Percentiles rank a stretch among this genome's conserved stretches.
Conservation (phyloP, 2,329 filamentous ascomycete species). For the Pseudocercospora ulei region DNA sequence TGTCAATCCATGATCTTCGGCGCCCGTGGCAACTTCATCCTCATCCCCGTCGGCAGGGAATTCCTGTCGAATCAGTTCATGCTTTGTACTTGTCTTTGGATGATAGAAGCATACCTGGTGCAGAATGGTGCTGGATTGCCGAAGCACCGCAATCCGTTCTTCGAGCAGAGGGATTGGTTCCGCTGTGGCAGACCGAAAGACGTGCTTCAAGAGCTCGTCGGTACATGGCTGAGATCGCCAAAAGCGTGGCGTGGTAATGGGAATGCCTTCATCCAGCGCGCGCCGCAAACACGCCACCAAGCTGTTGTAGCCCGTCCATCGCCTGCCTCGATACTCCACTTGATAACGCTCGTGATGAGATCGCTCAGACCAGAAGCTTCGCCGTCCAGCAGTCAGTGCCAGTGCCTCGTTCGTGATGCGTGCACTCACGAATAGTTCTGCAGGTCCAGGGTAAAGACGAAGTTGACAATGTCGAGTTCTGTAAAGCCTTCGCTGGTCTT, state of each 20-base stretch:
- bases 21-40: constrained; percentile 2
- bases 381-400: no score
- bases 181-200: constrained; percentile 78
- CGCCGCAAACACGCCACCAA: constrained; percentile 77
- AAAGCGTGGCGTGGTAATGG: constrained; percentile 78
- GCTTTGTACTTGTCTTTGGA: background rate
- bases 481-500: constrained; percentile 40
- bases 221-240: constrained; percentile 58
- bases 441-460: constrained; percentile 95
- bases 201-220: constrained; percentile 59
- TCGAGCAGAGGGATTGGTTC: constrained; percentile 78
- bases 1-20: no score
- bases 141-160: constrained; percentile 66
- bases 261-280: constrained; percentile 81
- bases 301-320: constrained; percentile 93
- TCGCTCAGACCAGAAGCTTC: constrained; percentile 79
- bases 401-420: no score
- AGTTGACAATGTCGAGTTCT: constrained; percentile 50
- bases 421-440: constrained; percentile 64
- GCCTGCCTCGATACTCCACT: constrained; percentile 68
- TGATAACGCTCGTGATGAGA: constrained; percentile 63
- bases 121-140: constrained; percentile 72
- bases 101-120: constrained; percentile 19
- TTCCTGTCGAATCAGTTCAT: constrained; percentile 18
- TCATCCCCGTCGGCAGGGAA: constrained; percentile 18